Conservation (phyloP, 352 stramenopile species). For the Globisporangium rhizosaccharum region DNA sequence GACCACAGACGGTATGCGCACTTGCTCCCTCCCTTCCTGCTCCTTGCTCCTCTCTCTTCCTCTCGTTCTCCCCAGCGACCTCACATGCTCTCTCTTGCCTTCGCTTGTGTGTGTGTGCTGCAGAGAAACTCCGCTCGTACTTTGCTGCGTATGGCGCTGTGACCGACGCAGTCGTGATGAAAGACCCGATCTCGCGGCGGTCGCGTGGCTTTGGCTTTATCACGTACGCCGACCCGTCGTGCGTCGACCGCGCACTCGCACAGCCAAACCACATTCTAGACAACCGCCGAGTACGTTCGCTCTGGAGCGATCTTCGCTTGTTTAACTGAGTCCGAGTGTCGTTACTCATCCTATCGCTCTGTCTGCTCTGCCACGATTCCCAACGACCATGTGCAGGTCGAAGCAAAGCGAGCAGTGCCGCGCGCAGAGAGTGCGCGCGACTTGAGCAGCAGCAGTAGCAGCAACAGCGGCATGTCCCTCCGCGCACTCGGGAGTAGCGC, state of each 20-base stretch:
- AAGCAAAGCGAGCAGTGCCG: constrained; percentile 89
- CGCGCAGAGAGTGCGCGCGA: constrained; percentile 83
- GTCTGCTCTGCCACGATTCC: not conserved
- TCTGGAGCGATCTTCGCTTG: not conserved
- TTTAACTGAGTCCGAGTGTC: no score
- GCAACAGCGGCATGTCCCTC: constrained; percentile 24
- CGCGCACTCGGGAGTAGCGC: constrained; percentile 44
- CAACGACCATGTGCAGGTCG: constrained; percentile 42
- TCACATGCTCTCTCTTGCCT: no score
- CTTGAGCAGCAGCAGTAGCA: constrained; percentile 24
- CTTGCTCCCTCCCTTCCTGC: not conserved
- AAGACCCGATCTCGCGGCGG: constrained; percentile 88
- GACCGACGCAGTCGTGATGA: constrained; percentile 92
- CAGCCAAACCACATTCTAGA: constrained; percentile 90
- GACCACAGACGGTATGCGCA: constrained; percentile 69
- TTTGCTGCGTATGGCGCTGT: constrained; percentile 87
- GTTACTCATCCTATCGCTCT: not conserved
- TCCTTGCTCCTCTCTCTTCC: not conserved
- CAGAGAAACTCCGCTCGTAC: constrained; percentile 88
- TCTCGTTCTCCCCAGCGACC: no score
- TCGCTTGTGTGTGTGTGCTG: constrained; percentile 5
- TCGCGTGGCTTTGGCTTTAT: constrained; percentile 93
- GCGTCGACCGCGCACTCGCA: constrained; percentile 86
- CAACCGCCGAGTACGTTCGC: constrained; percentile 65
- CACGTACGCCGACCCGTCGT: constrained; percentile 86